These are phyloP conservation scores for Mortierella antarctica DNA, from an alignment of 192 early-diverging fungal species.

Conservation along the genomic window DNA sequence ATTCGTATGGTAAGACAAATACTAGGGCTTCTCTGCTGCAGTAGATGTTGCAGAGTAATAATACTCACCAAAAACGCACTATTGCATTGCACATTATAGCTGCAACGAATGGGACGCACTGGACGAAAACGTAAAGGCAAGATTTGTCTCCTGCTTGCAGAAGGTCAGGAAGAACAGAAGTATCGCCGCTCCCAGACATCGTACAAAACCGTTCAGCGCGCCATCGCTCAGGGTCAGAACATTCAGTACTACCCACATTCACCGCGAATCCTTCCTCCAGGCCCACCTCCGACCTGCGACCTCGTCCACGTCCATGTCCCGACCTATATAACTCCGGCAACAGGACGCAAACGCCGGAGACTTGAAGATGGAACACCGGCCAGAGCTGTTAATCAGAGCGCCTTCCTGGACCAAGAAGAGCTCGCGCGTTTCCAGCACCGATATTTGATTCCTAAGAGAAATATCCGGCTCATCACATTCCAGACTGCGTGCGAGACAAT, in stretches of 20 bases:
- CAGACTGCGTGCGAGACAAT: not conserved
- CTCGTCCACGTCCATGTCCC: constrained; percentile 63
- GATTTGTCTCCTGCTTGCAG: constrained; percentile 72
- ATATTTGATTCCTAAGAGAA: constrained; percentile 5
- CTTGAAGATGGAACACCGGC: constrained; percentile 4
- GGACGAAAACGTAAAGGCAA: constrained; percentile 80
- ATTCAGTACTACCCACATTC: constrained; percentile 59
- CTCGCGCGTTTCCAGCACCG: constrained; percentile 18
- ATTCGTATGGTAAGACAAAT: constrained; percentile 72
- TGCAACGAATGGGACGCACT: constrained; percentile 82
- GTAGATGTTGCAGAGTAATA: not conserved
- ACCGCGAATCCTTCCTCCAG: constrained; percentile 63
- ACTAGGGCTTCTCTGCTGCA: not conserved
- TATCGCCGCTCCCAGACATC: constrained; percentile 61
- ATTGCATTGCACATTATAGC: constrained; percentile 21
- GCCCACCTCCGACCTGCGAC: constrained; percentile 58
- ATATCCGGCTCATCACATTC: constrained; percentile 11
- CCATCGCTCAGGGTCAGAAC: constrained; percentile 62
- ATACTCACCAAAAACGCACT: too few relatives aligned
- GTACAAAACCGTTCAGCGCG: constrained; percentile 75
- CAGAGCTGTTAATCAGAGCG: not conserved
- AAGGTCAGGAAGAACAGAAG: constrained; percentile 73
- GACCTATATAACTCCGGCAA: constrained; percentile 42
- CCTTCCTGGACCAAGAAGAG: constrained; percentile 14
- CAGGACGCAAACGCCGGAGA: constrained; percentile 37